Conservation (phyloP, 176 grass and related monocot genomes). For the Cenchrus fungigraminus region DNA sequence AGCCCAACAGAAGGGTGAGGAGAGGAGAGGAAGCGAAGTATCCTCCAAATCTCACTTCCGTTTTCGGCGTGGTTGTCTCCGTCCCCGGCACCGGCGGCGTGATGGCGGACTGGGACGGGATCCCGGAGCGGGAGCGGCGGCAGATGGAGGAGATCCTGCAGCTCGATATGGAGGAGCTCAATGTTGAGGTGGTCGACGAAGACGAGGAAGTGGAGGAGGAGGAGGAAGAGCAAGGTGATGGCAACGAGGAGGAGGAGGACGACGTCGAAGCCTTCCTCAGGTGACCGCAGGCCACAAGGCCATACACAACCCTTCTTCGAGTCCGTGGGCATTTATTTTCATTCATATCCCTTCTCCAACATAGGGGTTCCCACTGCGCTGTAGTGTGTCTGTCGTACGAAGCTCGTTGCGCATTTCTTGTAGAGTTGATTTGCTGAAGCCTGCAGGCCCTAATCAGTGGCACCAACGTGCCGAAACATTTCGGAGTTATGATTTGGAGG, state of each 20-base stretch:
- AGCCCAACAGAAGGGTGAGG: conserved; percentile 10
- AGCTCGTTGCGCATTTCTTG: conserved; percentile 5
- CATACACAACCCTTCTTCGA: background rate
- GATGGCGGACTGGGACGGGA: conserved; percentile 58
- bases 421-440: background rate
- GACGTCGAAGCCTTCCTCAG: conserved; percentile 46
- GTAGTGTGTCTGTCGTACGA: background rate
- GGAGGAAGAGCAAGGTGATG: background rate
- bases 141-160: conserved; percentile 87
- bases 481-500: conserved; percentile 4
- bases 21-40: background rate
- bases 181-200: conserved; percentile 60
- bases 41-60: conserved; percentile 19
- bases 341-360: background rate
- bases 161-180: conserved; percentile 90
- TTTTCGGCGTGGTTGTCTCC: conserved; percentile 15
- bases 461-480: background rate
- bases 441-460: background rate
- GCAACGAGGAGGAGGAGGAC: background rate
- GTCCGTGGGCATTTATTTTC: background rate
- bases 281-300: conserved; percentile 22
- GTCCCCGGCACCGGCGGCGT: conserved; percentile 34
- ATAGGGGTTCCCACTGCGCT: conserved; percentile 7
- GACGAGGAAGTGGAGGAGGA: background rate
- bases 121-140: conserved; percentile 69